Percentiles rank a stretch among this genome's conserved stretches.
These are phyloP conservation scores for Penicillium sp. DNA, from an alignment of 2,329 filamentous ascomycete genomes.

Conservation along the genomic window DNA sequence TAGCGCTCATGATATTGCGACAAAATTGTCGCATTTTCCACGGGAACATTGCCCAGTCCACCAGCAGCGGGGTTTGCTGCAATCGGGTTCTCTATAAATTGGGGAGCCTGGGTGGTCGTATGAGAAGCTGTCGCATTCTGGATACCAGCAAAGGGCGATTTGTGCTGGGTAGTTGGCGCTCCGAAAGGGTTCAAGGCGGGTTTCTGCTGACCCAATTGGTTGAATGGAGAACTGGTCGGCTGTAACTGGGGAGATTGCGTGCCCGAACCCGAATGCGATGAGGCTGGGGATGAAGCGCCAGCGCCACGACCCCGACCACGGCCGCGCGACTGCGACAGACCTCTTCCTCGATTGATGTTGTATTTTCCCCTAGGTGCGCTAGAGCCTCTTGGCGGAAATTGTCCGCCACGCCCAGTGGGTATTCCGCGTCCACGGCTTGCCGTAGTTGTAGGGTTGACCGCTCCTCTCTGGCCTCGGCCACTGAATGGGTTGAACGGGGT, in stretches of 20 bases:
- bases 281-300: conserved; percentile 17
- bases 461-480: conserved; percentile 26
- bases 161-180: conserved; percentile 13
- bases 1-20: conserved; percentile 37
- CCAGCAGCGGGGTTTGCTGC: neutral
- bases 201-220: conserved; percentile 24
- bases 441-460: conserved; percentile 17
- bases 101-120: neutral
- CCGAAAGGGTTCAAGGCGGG: conserved; percentile 14
- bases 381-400: conserved; percentile 18
- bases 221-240: conserved; percentile 26
- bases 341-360: conserved; percentile 1
- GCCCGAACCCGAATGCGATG: conserved; percentile 8
- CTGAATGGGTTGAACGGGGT: conserved; percentile 31
- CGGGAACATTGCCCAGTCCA: conserved; percentile 6
- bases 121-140: conserved; percentile 14
- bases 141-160: conserved; percentile 23
- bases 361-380: conserved; percentile 15
- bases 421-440: conserved; percentile 29
- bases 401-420: conserved; percentile 9
- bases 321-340: conserved; percentile 13
- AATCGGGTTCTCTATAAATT: neutral
- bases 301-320: conserved; percentile 19
- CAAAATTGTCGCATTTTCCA: conserved; percentile 26
- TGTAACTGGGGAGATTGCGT: neutral